phyloP scores from a whole-genome alignment of 2,329 filamentous ascomycete species.

The Cladosporium sphaerospermum region DNA sequence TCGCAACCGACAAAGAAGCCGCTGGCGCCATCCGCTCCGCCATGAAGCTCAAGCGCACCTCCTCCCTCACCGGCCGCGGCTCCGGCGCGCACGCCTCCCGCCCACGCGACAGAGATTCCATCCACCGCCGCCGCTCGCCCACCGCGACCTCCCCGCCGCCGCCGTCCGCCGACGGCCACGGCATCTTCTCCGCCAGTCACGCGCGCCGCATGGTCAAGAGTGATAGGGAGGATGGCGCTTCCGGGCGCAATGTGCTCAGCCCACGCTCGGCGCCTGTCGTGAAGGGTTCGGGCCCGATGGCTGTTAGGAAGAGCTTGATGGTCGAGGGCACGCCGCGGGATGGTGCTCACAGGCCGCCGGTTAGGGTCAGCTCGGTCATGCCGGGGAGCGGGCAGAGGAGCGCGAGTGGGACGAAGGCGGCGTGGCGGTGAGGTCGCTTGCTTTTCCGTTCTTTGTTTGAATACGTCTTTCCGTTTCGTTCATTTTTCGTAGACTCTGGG shows the following conservation, averaged over 20 bases:
- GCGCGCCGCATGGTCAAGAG: slow-evolving; percentile 61
- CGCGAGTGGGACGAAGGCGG: slow-evolving; percentile 12
- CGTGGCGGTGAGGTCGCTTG: slow-evolving; percentile 12
- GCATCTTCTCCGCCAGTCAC: slow-evolving; percentile 59
- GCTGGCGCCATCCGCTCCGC: slow-evolving; percentile 36
- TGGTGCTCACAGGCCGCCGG: not conserved
- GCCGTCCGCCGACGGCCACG: slow-evolving; percentile 33
- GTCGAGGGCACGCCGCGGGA: slow-evolving; percentile 12
- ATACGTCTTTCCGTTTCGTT: not conserved
- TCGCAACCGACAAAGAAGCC: slow-evolving; percentile 22
- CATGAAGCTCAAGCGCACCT: slow-evolving; percentile 43
- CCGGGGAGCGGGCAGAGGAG: slow-evolving; percentile 11
- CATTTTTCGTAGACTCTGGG: slow-evolving; percentile 8
- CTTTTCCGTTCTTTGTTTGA: not conserved
- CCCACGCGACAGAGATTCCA: slow-evolving; percentile 28
- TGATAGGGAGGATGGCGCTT: slow-evolving; percentile 45
- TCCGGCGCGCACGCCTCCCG: not conserved
- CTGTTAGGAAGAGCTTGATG: slow-evolving; percentile 31
- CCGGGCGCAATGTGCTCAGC: slow-evolving; percentile 49
- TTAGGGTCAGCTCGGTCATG: slow-evolving; percentile 13
- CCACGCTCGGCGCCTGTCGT: slow-evolving; percentile 54
- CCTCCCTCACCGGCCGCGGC: slow-evolving; percentile 34
- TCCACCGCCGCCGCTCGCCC: slow-evolving; percentile 51
- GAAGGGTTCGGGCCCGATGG: slow-evolving; percentile 42
- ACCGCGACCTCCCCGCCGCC: slow-evolving; percentile 38